phyloP scores from a whole-genome alignment of 129 eudicot genomes.

The Artemisia annua region DNA sequence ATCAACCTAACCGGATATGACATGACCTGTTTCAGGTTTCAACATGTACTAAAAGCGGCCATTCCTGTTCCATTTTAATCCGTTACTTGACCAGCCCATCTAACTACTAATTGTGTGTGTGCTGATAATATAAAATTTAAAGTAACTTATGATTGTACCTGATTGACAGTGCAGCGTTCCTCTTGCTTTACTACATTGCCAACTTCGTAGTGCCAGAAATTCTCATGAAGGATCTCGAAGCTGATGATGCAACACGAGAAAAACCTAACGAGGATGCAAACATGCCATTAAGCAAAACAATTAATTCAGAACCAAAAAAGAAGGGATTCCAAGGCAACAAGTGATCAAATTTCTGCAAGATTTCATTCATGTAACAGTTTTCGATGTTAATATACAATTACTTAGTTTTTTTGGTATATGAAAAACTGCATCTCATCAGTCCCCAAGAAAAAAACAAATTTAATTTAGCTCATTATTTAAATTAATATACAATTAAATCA shows the following conservation, averaged over 20 bases:
- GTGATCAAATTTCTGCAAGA: neutral
- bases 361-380: conserved; percentile 24
- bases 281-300: conserved; percentile 2
- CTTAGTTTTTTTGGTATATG: conserved; percentile 8
- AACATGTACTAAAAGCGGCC: neutral
- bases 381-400: conserved; percentile 27
- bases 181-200: conserved; percentile 64
- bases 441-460: conserved; percentile 14
- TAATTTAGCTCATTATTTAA: conserved; percentile 36
- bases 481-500: conserved; percentile 44
- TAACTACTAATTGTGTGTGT: neutral
- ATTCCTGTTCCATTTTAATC: neutral
- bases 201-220: conserved; percentile 73
- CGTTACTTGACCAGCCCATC: neutral
- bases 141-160: conserved; percentile 22
- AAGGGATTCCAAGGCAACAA: conserved; percentile 22
- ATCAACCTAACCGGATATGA: neutral
- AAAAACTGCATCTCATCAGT: conserved; percentile 12
- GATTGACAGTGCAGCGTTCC: conserved; percentile 48
- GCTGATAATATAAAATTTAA: neutral
- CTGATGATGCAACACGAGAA: conserved; percentile 33
- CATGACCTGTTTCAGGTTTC: too few relatives aligned
- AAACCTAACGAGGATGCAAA: conserved; percentile 23
- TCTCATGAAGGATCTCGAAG: conserved; percentile 47
- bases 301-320: conserved; percentile 8